Base-by-base conservation (phyloP, 139 green algal genomes). In the Prasinococcaceae sp. region DNA sequence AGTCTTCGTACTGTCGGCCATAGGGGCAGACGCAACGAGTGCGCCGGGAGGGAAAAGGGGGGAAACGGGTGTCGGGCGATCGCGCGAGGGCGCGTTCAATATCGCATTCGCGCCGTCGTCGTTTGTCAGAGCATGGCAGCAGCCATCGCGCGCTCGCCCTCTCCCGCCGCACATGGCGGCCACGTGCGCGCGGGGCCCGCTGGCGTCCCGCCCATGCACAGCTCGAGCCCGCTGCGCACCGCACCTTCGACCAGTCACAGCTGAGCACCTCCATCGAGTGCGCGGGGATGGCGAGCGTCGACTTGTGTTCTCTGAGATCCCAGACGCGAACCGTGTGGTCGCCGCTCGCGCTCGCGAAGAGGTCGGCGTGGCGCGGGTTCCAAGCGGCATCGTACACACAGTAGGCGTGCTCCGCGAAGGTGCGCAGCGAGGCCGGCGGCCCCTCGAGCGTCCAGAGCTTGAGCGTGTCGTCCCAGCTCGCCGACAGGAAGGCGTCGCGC, bases 1-100 rank as follows among this genome's bases (percentile, higher is more conserved):
- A 93, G 58, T 96, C 90, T 51, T 94, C 88, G 79, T 97, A 98
- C 73, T n/a, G n/a, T n/a, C n/a, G n/a, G n/a, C 93, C n/a, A n/a
- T n/a, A n/a, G n/a, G n/a, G n/a, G n/a, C n/a, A n/a, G n/a, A n/a
- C n/a, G n/a, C n/a, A n/a, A n/a, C n/a, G n/a, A n/a, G n/a, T n/a
- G n/a, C n/a, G n/a, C n/a, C n/a, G n/a, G n/a, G n/a, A n/a, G n/a
- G n/a, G n/a, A n/a, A n/a, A n/a, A n/a, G n/a, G n/a, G n/a, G n/a
- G n/a, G n/a, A n/a, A n/a, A n/a, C n/a, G n/a, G n/a, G n/a, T n/a
- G n/a, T n/a, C n/a, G n/a, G n/a, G n/a, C n/a, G n/a, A n/a, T n/a
- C n/a, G n/a, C n/a, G n/a, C n/a, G n/a, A n/a, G n/a, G n/a, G n/a
- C n/a, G n/a, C n/a, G n/a, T n/a, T n/a, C n/a, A n/a, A n/a, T n/a